A percentile compares a stretch with the other conserved stretches of the same genome.
These are phyloP conservation scores for Phycomyces nitens DNA, from an alignment of 192 early-diverging fungal genomes.

Conservation along the genomic window DNA sequence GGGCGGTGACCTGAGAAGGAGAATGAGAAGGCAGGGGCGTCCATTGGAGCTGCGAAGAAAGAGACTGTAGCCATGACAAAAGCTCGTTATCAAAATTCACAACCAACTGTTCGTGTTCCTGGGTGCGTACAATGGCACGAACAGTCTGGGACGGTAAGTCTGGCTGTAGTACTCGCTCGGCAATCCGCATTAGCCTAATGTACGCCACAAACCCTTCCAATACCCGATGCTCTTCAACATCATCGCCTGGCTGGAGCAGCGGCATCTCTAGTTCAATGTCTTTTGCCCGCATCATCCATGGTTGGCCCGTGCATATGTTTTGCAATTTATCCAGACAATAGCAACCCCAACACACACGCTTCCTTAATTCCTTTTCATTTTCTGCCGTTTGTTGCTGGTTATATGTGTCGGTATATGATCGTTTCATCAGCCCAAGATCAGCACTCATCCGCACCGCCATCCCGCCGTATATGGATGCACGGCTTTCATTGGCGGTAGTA, in stretches of 20 bases:
- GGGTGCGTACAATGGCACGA: conserved; percentile 16
- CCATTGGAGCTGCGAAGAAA: conserved; percentile 29
- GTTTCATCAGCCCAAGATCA: conserved; percentile 22
- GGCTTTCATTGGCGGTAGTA: background rate
- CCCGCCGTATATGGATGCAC: conserved; percentile 19
- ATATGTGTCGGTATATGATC: background rate
- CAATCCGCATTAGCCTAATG: conserved; percentile 25
- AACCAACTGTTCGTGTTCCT: conserved; percentile 22
- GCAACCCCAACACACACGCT: conserved; percentile 32
- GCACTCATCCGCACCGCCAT: conserved; percentile 28
- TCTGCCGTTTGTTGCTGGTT: background rate
- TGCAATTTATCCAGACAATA: conserved; percentile 35
- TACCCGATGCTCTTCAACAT: conserved; percentile 19
- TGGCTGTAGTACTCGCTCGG: conserved; percentile 20
- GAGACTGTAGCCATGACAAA: conserved; percentile 17
- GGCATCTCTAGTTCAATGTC: conserved; percentile 25
- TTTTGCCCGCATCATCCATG: conserved; percentile 12
- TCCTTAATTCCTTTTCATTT: conserved; percentile 26
- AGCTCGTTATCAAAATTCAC: conserved; percentile 25
- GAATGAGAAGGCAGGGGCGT: conserved; percentile 1
- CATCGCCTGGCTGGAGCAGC: conserved; percentile 18
- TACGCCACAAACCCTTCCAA: conserved; percentile 29
- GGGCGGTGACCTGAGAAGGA: background rate
- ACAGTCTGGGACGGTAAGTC: conserved; percentile 3
- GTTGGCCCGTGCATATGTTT: conserved; percentile 13